Conservation (phyloP, 768 basidiomycete genomes). For the Lentinula detonsa region DNA sequence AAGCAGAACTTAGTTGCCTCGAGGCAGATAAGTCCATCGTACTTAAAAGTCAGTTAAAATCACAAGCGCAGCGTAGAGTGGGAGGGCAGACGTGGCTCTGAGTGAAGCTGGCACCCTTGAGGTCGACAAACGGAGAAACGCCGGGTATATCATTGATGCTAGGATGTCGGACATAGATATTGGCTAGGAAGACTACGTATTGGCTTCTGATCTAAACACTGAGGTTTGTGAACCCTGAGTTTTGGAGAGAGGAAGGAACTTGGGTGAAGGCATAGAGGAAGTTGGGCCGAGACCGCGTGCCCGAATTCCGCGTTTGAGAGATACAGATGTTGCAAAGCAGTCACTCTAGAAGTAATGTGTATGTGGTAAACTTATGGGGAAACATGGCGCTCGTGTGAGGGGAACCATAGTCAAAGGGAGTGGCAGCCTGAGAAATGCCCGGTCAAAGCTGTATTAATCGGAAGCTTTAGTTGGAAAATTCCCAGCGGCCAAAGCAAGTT, state of each 20-base stretch:
- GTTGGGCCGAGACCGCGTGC: too few species aligned
- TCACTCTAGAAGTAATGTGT: too few species aligned
- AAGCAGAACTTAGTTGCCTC: background rate
- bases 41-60: background rate
- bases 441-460: background rate
- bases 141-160: background rate
- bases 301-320: too few species aligned
- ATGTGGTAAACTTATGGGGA: too few species aligned
- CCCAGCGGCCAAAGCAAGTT: background rate
- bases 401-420: background rate
- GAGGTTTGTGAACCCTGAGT: background rate
- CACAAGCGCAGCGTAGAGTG: background rate
- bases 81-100: too few species aligned
- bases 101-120: background rate
- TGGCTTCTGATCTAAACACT: background rate
- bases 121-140: slow-evolving; percentile 2
- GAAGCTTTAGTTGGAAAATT: background rate
- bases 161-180: background rate
- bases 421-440: background rate
- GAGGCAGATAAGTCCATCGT: slow-evolving; percentile 1
- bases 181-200: background rate
- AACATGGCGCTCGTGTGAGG: background rate
- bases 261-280: too few species aligned
- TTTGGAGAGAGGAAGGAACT: background rate
- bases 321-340: too few species aligned